Evolutionary conservation across 139 green algal species (phyloP).

Genomic region (Zygnema circumcarinatum): DNA sequence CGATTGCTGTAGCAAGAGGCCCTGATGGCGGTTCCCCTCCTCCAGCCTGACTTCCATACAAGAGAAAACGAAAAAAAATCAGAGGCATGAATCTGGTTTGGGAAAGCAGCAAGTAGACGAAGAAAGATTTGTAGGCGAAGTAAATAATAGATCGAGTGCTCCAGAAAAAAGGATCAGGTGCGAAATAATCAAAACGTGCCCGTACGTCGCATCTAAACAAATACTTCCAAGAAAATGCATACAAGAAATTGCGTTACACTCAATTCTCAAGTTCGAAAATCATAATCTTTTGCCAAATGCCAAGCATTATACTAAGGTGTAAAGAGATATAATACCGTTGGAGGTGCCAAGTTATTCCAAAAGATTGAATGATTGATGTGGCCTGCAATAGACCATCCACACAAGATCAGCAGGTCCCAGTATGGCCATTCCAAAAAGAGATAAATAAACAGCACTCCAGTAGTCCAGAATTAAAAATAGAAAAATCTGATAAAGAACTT

Average conservation of each 20-base stretch:
- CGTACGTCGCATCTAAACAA: too few relatives aligned
- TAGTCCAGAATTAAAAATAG: conserved; percentile 7
- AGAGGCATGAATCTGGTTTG: neutral
- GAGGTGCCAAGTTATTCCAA: conserved; percentile 89
- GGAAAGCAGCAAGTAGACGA: neutral
- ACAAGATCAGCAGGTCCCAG: neutral
- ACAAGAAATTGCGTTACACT: too few relatives aligned
- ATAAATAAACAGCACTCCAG: neutral
- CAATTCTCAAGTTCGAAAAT: too few relatives aligned
- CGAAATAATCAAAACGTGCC: too few relatives aligned
- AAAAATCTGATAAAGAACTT: neutral
- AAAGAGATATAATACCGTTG: too few relatives aligned
- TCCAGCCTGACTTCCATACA: conserved; percentile 62
- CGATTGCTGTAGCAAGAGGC: conserved; percentile 77
- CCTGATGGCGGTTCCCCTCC: conserved; percentile 80
- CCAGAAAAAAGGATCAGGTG: too few relatives aligned
- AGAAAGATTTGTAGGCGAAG: neutral
- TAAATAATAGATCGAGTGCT: too few relatives aligned
- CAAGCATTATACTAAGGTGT: too few relatives aligned
- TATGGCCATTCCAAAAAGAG: neutral
- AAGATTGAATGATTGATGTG: conserved; percentile 98
- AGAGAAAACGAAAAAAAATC: neutral
- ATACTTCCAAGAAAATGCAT: too few relatives aligned
- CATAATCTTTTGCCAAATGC: too few relatives aligned
- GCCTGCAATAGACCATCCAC: conserved; percentile 66